These are phyloP conservation scores for Gelatoporia subvermispora DNA, from an alignment of 768 basidiomycete species.

Conservation along the genomic window DNA sequence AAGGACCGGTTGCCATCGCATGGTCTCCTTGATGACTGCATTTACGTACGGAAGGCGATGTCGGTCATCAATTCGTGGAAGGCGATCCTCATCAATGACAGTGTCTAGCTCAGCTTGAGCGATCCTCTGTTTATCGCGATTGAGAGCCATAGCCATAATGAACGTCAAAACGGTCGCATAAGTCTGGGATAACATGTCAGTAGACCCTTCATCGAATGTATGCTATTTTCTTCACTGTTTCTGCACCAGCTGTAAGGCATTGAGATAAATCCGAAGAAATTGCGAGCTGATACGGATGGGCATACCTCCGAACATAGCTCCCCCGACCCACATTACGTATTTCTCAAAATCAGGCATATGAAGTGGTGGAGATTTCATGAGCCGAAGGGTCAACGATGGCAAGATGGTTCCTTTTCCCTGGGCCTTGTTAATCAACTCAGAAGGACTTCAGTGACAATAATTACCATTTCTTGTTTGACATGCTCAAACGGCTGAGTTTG, in stretches of 20 bases:
- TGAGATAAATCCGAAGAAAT: not conserved
- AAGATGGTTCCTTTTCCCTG: conserved; percentile 9
- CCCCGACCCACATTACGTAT: conserved; percentile 6
- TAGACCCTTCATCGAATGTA: conserved; percentile 34
- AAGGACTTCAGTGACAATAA: not conserved
- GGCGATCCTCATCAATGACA: conserved; percentile 17
- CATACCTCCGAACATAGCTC: conserved; percentile 10
- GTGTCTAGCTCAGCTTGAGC: conserved; percentile 27
- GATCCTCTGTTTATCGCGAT: conserved; percentile 23
- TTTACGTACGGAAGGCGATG: conserved; percentile 20
- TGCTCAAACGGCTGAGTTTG: conserved; percentile 16
- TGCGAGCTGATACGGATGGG: not conserved
- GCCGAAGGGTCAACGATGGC: conserved; percentile 11
- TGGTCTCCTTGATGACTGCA: conserved; percentile 24
- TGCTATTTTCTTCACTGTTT: conserved; percentile 3
- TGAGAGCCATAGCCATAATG: conserved; percentile 29
- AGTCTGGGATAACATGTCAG: conserved; percentile 10
- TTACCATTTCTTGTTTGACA: conserved; percentile 18
- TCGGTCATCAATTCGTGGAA: conserved; percentile 21
- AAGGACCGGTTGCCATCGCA: conserved; percentile 27
- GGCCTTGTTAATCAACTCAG: too few species aligned
- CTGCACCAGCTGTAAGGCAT: conserved; percentile 6
- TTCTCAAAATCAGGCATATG: not conserved
- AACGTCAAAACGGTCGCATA: conserved; percentile 22
- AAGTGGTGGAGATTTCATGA: conserved; percentile 17